phyloP scores from a whole-genome alignment of 2,329 filamentous ascomycete species.

The Gliomastix tumulicola region DNA sequence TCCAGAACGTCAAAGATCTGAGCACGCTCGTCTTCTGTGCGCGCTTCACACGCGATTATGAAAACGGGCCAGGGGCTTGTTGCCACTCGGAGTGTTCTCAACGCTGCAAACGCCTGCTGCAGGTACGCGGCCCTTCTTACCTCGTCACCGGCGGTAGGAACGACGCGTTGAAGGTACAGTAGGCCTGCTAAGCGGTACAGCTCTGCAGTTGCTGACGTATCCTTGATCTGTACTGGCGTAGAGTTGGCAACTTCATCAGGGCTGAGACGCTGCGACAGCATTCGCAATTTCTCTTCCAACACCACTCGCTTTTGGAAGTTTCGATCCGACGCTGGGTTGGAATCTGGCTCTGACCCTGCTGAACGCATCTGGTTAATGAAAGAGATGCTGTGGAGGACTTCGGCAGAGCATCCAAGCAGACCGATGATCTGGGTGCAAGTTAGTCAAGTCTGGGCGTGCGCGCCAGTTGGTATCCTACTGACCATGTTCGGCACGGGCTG shows the following conservation, averaged over 20 bases:
- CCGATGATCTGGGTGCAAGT: constrained; percentile 34
- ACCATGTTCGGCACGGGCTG: too few species aligned
- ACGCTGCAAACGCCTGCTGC: constrained; percentile 24
- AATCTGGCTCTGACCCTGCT: neutral
- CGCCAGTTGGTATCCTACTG: too few species aligned
- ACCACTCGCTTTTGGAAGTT: constrained; percentile 9
- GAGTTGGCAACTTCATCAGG: constrained; percentile 7
- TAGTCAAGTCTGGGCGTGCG: neutral
- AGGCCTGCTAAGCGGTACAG: constrained; percentile 41
- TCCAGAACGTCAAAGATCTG: constrained; percentile 30
- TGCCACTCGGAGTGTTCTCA: constrained; percentile 29
- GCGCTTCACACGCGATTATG: constrained; percentile 35
- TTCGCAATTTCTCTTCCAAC: constrained; percentile 5
- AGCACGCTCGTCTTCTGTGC: constrained; percentile 31
- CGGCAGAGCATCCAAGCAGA: constrained; percentile 37
- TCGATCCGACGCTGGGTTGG: constrained; percentile 5
- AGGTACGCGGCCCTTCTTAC: constrained; percentile 13
- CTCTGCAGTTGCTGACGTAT: constrained; percentile 35
- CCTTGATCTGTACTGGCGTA: constrained; percentile 17
- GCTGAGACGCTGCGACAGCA: constrained; percentile 6
- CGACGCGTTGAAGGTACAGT: constrained; percentile 31
- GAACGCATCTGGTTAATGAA: constrained; percentile 22
- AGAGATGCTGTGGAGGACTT: constrained; percentile 35
- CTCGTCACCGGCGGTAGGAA: constrained; percentile 10
- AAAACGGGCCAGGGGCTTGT: constrained; percentile 43